Percentiles rank a stretch among this genome's conserved stretches.
Evolutionary conservation across 1,139 yeast species (phyloP).

Genomic region (Tardiomyces depauwii): DNA sequence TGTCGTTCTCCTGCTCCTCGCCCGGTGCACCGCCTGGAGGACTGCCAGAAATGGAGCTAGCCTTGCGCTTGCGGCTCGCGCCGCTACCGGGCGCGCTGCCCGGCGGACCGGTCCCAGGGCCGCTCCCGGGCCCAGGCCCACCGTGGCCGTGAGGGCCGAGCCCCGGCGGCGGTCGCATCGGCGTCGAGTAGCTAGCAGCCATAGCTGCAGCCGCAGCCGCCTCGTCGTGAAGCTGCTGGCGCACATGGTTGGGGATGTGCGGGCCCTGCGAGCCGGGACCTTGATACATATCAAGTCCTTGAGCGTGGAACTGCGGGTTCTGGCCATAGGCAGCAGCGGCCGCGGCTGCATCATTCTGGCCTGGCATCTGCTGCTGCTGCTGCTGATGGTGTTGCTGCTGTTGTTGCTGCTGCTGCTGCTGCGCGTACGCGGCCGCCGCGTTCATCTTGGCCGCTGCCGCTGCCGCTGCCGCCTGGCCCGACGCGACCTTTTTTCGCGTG

Average conservation of each 20-base stretch:
- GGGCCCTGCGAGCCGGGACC: neutral
- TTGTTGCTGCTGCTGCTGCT: conserved; percentile 13
- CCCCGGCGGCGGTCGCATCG: conserved; percentile 3
- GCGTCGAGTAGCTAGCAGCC: neutral
- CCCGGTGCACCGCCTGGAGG: conserved; percentile 24
- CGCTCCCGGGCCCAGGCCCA: conserved; percentile 5
- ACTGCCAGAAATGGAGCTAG: conserved; percentile 20
- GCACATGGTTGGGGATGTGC: neutral
- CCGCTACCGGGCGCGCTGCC: conserved; percentile 9
- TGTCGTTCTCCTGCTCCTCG: conserved; percentile 37
- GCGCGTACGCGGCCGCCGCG: conserved; percentile 3
- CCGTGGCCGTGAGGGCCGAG: conserved; percentile 3
- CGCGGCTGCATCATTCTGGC: conserved; percentile 10
- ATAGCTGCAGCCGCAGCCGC: neutral
- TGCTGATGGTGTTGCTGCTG: conserved; percentile 14
- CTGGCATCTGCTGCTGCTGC: conserved; percentile 10
- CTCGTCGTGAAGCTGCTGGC: neutral
- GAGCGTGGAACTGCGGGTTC: neutral
- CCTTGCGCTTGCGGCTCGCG: conserved; percentile 26
- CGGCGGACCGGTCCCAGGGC: conserved; percentile 4
- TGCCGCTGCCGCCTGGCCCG: neutral
- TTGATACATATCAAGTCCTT: neutral
- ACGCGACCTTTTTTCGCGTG: neutral
- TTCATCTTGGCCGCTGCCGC: neutral
- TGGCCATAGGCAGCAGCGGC: conserved; percentile 3